Evolutionary conservation across 2,329 filamentous ascomycete species (phyloP), one percentile per base, ranked within the genome.

Genomic region (Alternaria solani): DNA sequence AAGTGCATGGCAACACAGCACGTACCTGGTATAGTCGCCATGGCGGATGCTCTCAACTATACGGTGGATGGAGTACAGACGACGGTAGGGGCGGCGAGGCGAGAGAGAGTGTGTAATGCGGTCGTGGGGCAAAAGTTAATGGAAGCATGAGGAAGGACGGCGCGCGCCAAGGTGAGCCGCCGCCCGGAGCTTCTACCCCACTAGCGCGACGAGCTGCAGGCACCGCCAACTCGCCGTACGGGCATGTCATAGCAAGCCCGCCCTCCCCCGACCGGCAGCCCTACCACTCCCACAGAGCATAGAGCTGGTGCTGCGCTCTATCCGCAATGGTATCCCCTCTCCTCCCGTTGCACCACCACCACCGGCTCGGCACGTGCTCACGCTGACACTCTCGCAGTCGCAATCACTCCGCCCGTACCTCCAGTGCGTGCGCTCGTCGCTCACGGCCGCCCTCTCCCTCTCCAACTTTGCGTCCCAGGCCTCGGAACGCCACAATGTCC

Each of bases 391-490:
- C 60, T 60, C 64, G 14, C 74, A 89, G 95, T 97, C 94, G 78
- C 94, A 97, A 93, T 97, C 94, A 68, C 87, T 98, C 77, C 92
- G 94, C 66, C 94, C 94, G 58, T 97, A 98, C 83, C 91, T 97
- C 71, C 93, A 96, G 85, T 96, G 92, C 81, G 95, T 98, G 74
- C 92, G 95, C 74, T 94, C 92, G 77, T 96, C 92, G 75, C 87
- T 99, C 76, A 98, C 94, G 41, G 93, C 94, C 67, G 94, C 95
- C 68, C 89, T 99, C 70, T 94, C 93, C 60, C 87, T 96, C 61
- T 94, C 93, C 80, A 96, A 99, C 86, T 99, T 99, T 81, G 94
- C 95, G 65, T 98, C 94, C 51, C 95, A 99, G 82, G 93, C 92
- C 46, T 92, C 94, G 56, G 96, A 99, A 84, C 87, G 95, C 72